A percentile compares a stretch with the other conserved stretches of the same genome.
phyloP scores from a whole-genome alignment of 192 early-diverging fungal genomes.

The Gorgonomyces haynaldii region DNA sequence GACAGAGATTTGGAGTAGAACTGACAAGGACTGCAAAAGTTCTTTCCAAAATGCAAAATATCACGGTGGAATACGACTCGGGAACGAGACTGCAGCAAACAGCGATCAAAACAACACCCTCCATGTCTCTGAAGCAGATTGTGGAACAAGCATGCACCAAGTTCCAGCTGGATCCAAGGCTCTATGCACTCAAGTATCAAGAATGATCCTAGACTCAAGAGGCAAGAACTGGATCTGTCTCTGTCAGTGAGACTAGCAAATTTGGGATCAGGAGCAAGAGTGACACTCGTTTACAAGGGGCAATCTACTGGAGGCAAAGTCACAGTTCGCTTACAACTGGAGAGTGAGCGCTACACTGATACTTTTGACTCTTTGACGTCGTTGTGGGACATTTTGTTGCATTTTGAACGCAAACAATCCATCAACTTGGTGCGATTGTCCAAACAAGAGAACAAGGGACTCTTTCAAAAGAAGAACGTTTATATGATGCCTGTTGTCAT shows the following conservation, averaged over 20 bases:
- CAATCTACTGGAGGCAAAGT: no score
- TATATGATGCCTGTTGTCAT: constrained; percentile 55
- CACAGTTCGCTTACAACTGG: no score
- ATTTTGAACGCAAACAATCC: constrained; percentile 33
- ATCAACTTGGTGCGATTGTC: background rate
- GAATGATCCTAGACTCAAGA: constrained; percentile 33
- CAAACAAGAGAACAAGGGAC: constrained; percentile 4
- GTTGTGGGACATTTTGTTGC: constrained; percentile 60
- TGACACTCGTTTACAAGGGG: constrained; percentile 31
- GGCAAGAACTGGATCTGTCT: constrained; percentile 57
- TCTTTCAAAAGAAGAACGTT: constrained; percentile 16
- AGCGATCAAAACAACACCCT: constrained; percentile 57
- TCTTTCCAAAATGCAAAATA: no score
- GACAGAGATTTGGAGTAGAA: no score
- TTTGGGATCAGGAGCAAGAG: constrained; percentile 62
- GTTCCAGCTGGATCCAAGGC: constrained; percentile 30
- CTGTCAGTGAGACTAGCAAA: constrained; percentile 69
- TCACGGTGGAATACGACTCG: constrained; percentile 3
- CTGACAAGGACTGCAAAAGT: no score
- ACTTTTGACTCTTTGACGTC: constrained; percentile 44
- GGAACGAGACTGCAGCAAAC: background rate
- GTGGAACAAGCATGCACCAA: constrained; percentile 50
- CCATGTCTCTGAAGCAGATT: constrained; percentile 58
- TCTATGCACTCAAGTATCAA: no score
- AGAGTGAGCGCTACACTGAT: no score